Conservation (phyloP, 2,329 filamentous ascomycete species). For the Herpotrichia juniperi region DNA sequence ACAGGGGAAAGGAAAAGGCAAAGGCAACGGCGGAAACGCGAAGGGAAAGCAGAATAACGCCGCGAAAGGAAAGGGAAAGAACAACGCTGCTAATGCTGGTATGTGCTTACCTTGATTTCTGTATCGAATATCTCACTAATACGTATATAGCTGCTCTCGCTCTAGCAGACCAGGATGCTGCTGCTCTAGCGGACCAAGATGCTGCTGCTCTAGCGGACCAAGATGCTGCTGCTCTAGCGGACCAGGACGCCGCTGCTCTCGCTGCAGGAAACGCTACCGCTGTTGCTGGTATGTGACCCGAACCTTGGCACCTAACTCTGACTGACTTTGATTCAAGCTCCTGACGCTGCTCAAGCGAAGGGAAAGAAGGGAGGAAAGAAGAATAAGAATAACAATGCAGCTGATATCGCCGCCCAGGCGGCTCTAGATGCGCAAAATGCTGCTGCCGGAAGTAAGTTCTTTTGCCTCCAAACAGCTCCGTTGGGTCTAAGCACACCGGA, state of each 20-base stretch:
- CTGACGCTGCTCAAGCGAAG: not conserved
- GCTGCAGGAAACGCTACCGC: not conserved
- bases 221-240: not conserved
- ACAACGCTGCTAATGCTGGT: not conserved
- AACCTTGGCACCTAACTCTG: too few species aligned
- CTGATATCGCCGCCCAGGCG: not conserved
- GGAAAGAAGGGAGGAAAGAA: conserved; percentile 7
- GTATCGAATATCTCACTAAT: not conserved
- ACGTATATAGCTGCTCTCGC: conserved; percentile 2
- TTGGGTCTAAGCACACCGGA: not conserved
- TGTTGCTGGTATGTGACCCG: conserved; percentile 1
- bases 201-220: not conserved
- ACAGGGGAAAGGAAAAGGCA: conserved; percentile 5
- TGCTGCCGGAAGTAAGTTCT: not conserved
- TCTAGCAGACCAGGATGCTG: not conserved
- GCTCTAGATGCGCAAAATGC: not conserved
- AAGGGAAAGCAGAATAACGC: not conserved
- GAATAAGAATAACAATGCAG: not conserved
- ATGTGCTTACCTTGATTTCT: not conserved
- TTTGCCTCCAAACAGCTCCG: too few species aligned
- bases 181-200: not conserved
- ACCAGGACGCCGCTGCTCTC: not conserved
- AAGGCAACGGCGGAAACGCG: not conserved
- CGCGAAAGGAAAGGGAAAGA: not conserved
- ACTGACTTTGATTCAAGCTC: not conserved